A percentile compares a stretch with the other conserved stretches of the same genome.
phyloP scores from a whole-genome alignment of 2,329 filamentous ascomycete species.

The Claviceps fusiformis region DNA sequence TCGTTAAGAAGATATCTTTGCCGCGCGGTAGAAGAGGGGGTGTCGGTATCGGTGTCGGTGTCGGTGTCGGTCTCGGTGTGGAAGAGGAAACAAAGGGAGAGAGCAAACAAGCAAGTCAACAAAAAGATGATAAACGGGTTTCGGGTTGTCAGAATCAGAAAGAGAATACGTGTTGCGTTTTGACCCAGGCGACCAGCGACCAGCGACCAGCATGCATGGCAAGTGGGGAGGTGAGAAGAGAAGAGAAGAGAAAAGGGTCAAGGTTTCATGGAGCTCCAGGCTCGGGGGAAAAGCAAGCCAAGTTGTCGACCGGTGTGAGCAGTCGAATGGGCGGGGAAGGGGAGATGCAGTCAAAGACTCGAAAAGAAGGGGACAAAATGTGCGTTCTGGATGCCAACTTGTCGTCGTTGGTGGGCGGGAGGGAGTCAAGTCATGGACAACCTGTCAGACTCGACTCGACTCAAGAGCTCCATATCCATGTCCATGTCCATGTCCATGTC shows the following conservation, averaged over 20 bases:
- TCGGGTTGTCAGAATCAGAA: not conserved
- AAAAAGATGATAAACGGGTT: not conserved
- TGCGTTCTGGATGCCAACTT: not conserved
- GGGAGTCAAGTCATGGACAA: not conserved
- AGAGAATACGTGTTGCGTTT: not conserved
- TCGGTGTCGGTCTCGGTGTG: not conserved
- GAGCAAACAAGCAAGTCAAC: not conserved
- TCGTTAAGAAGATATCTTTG: not conserved
- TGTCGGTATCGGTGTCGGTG: not conserved
- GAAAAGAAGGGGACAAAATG: not conserved
- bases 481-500: no score
- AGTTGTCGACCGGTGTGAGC: not conserved
- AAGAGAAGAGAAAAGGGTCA: not conserved
- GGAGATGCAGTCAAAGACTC: not conserved
- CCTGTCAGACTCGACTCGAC: no score
- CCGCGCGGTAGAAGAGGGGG: not conserved
- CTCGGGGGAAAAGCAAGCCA: not conserved
- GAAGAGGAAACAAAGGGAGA: not conserved
- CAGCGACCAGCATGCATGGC: conserved; percentile 4
- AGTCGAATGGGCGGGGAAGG: not conserved
- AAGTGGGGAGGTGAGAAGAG: not conserved
- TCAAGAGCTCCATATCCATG: no score
- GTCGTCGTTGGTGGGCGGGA: not conserved
- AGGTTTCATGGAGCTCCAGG: not conserved
- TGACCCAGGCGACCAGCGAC: conserved; percentile 1